Evolutionary conservation across 2,329 filamentous ascomycete species (phyloP), one percentile per base, ranked within the genome.

Genomic region (Alternaria viburni): DNA sequence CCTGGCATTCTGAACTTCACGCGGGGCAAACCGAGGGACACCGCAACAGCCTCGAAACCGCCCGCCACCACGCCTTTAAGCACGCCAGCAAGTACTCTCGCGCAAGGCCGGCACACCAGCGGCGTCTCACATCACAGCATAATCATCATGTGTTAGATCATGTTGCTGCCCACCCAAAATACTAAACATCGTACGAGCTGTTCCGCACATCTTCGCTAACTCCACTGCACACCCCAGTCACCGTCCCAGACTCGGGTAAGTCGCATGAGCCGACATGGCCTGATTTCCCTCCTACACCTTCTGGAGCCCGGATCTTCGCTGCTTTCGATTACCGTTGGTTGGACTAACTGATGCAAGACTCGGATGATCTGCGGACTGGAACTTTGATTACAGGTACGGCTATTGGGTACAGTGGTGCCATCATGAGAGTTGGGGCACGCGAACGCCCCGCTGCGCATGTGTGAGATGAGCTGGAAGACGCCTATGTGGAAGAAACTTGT

Each of bases 211-310:
- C 49, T 52, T 52, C 12, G 49, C 49, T 52, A 32, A 36, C 36
- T 52, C 49, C 49, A 52, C 49, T 41, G 26, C 28, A 15, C 49
- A 36, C 49, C 49, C 49, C 19, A 23, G 49, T 52, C 49, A 23
- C 15, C 30, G 28, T 41, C 28, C 49, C 54, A 57, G 46, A 54
- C 50, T 62, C 43, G 60, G 56, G 44, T 55, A 62, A 45, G 56
- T 47, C 41, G 25, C 26, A 62, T 59, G 56, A 47, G 56, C 60
- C 49, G 60, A 62, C 43, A 62, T 62, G 60, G 60, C 60, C 60
- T 62, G 60, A 62, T 62, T 59, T 23, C 32, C 36, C 50, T 59
- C 41, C 52, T 15, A 43, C 25, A 28, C 50, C 41, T 12, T 54
- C 50, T 44, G 49, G 30, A 47, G 32, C 52, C 28, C 23, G 41